Evolutionary conservation across 164 flowering plant species (phyloP), one percentile per base, ranked within the genome.

Genomic region (Protea cynaroides): DNA sequence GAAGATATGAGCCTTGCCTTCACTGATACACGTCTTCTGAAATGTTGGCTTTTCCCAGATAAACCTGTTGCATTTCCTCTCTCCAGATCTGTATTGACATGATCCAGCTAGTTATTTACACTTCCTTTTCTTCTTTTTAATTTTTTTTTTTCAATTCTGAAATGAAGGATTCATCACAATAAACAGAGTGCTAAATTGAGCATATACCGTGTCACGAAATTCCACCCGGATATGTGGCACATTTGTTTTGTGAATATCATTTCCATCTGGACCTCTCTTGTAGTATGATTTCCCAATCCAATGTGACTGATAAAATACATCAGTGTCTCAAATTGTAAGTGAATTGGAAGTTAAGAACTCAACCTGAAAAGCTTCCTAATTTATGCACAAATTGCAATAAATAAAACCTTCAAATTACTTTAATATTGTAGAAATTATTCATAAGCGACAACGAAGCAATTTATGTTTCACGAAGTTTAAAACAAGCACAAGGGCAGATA

Each of bases 191-290:
- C 15, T 40, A 55, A 36, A 11, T 7, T 0, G 52, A 62, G 46
- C 6, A 50, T 76, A 50, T 86, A 92, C 98, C 82, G 77, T 77
- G 25, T 90, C 84, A 51, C 98, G 96, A 66, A 95, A 95, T 72
- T 88, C 97, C 36, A 94, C 65, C 59, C 99, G 77, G 69, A 94
- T 86, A 69, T 89, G 99, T 68, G 99, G 99, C 67, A 94, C 99
- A 81, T 94, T 94, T 52, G 99, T 91, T 83, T 67, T 89, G 76
- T 78, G 97, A 69, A 94, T 86, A 56, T 94, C 96, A 80, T 94
- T 94, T 61, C 97, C 99, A 72, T 80, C 85, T 13, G 99, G 94
- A 58, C 97, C 97, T 77, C 93, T 88, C 75, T 68, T 85, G 81
- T 83, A 94, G 79, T 94, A 91, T 36, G 73, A 82, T 65, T 81